Evolutionary conservation across 2,329 filamentous ascomycete species (phyloP), one percentile per base, ranked within the genome.

Genomic region (Pseudogymnoascus sp.): DNA sequence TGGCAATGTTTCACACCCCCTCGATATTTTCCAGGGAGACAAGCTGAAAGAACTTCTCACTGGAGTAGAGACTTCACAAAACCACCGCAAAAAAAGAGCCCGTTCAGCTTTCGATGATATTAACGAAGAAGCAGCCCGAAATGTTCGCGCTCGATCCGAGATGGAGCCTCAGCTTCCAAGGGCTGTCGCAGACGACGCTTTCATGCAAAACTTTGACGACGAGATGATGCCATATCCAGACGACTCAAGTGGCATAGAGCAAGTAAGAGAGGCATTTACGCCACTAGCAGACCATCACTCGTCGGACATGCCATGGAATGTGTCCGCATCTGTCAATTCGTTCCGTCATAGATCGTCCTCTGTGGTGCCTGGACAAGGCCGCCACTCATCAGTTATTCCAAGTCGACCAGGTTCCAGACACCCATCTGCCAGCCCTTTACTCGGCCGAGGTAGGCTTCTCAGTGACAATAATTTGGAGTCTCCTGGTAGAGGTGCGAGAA

Each of bases 221-320:
- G 56, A 59, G 7, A 15, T 23, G 37, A 63, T 61, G 39, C 57
- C 26, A 30, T 57, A 58, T 12, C 57, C 15, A 38, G 41, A 52
- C n/a, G 61, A 62, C 1, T 38, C 19, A 19, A 60, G 61, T 63
- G 80, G 80, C 7, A 71, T 86, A 18, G 90, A 95, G 70, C 72
- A 89, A 21, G 88, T 85, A 18, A 83, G 89, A 72, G 82, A 89
- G 39, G 86, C 82, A 0, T 81, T 77, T 0, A 79, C 82, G 0
- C 80, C 82, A 6, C 79, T 94, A 59, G 82, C 83, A 3, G 88
- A 95, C 61, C 81, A 85, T 59, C 80, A 81, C 26, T 82, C 82
- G 21, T 82, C 80, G 3, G 74, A 79, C n/a, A 83, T 88, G 78
- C 85, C 85, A 9, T 89, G 85, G 85, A 88, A 88, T 64, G 73